Conservation (phyloP, 1,284 basidiomycete genomes). For the Trametes sp. region DNA sequence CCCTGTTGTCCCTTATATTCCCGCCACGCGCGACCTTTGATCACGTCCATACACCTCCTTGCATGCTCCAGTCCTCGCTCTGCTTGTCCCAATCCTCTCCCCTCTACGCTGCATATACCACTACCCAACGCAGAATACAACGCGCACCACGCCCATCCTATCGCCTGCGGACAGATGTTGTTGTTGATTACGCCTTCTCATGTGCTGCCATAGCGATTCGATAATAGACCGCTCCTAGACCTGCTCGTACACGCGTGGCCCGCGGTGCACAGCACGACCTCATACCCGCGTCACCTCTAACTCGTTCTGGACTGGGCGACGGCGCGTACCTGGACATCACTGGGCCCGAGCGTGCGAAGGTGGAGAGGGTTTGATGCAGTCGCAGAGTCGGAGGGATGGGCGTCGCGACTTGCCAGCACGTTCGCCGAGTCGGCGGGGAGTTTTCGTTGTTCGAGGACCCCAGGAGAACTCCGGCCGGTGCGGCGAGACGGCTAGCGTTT, state of each 20-base stretch:
- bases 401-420: no score
- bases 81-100: neutral
- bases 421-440: no score
- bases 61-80: neutral
- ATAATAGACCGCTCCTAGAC: neutral
- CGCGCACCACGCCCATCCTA: neutral
- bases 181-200: neutral
- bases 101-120: slow-evolving; percentile 4
- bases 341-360: neutral
- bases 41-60: neutral
- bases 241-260: neutral
- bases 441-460: no score
- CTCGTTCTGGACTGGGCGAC: neutral
- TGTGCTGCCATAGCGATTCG: neutral
- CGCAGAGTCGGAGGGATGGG: neutral
- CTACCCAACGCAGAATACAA: neutral
- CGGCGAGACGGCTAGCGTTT: no score
- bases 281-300: slow-evolving; percentile 11
- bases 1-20: neutral
- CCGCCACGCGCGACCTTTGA: neutral
- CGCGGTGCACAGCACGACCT: slow-evolving; percentile 10
- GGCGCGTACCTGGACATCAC: neutral
- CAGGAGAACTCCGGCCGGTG: no score
- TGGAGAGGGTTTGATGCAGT: slow-evolving; percentile 6
- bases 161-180: neutral